phyloP scores from a whole-genome alignment of 148 eudicot genomes.

The Diospyros kaki region DNA sequence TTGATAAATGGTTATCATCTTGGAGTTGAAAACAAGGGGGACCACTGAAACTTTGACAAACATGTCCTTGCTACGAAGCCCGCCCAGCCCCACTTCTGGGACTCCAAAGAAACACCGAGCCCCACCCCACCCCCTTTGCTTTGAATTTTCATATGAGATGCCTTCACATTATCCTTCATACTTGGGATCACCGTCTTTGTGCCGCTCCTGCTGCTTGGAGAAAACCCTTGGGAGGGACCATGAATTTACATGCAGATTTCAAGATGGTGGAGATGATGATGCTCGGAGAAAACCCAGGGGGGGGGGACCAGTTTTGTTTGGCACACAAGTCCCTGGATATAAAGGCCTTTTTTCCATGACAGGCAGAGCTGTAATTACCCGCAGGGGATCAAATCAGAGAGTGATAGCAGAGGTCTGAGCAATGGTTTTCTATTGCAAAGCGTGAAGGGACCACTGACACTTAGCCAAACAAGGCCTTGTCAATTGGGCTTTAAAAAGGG shows the following conservation, averaged over 20 bases:
- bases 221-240: no score
- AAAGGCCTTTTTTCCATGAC: neutral
- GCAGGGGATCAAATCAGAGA: neutral
- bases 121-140: no score
- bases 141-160: no score
- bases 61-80: neutral
- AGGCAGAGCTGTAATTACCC: neutral
- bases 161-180: no score
- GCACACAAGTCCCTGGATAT: conserved; percentile 9
- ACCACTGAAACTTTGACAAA: neutral
- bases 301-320: conserved; percentile 10
- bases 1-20: neutral
- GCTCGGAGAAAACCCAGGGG: neutral
- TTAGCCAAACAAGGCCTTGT: conserved; percentile 3
- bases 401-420: neutral
- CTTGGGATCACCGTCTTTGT: no score
- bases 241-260: no score
- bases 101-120: neutral
- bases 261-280: neutral
- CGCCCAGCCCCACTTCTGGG: neutral
- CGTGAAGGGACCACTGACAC: conserved; percentile 12
- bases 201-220: no score
- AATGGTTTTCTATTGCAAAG: neutral
- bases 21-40: neutral
- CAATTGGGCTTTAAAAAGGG: neutral